Base-by-base conservation (phyloP, 495 filamentous ascomycete species). In the Gamarada debralockiae region DNA sequence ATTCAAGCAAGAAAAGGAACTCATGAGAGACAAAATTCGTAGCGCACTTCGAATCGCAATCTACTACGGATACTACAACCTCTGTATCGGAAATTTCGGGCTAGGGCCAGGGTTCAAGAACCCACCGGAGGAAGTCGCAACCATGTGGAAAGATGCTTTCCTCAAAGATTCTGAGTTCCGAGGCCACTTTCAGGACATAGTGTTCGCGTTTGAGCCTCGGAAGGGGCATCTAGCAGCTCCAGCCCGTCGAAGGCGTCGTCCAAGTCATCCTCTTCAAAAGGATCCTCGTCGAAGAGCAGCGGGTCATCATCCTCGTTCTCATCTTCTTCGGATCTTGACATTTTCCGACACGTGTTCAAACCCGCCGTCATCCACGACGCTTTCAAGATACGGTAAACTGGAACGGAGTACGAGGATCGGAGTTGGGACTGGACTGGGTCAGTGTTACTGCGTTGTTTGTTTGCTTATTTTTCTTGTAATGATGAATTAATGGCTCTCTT, bases 11-110 rank as follows among this genome's bases (percentile, higher is more conserved):
- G 86, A 90, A 66, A 78, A 75, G 55, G 80, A 86, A 25, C 72
- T 89, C 52, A 83, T 88, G 70, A 74, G 70, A 53, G 82, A 87
- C 55, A 89, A 89, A 65, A 81, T 90, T 67, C 79, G 81, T 27
- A 79, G 76, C 3, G 76, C 85, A 5, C 77, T 89, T 10, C 74
- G 84, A 24, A 87, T 89, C 59, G 84, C 83, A 48, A 77, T 78
- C 12, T 74, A 75, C 51, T 75, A 79, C 50, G 68, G 71, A 17
- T 81, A 85, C 58, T 65, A 63, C 3, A 76, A 77, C 42, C 65
- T 90, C 15, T 82, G 83, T 56, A 75, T 89, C 45, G 84, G 85
- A 17, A 82, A 83, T 20, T 90, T 89, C 65, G 86, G 86, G 6
- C 71, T 84, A 2, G 86, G 85, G 1, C 82, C 82, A 42, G 78